Percentiles rank a stretch among this genome's conserved stretches.
Evolutionary conservation across 768 basidiomycete species (phyloP).

Genomic region (Gymnopilus dilepis): DNA sequence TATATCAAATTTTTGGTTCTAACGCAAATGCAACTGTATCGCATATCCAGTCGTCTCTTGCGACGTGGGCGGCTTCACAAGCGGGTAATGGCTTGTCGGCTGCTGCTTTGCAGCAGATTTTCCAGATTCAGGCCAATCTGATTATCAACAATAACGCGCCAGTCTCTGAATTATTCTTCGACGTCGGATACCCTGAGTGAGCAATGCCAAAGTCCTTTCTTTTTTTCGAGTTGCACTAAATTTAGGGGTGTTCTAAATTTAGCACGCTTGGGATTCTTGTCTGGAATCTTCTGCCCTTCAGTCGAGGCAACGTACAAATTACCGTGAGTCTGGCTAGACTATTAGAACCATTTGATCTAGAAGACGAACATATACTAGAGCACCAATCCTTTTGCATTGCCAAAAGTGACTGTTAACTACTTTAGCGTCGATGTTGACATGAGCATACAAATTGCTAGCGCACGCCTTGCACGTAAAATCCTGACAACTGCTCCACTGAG

Average conservation of each 20-base stretch:
- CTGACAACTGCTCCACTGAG: constrained; percentile 47
- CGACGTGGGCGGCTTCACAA: constrained; percentile 50
- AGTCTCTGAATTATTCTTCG: constrained; percentile 52
- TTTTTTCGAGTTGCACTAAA: background rate
- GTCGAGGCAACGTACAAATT: constrained; percentile 55
- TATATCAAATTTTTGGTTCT: constrained; percentile 50
- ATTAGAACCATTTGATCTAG: no score
- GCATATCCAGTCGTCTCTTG: constrained; percentile 43
- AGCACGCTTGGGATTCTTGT: constrained; percentile 53
- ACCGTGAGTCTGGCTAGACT: no score
- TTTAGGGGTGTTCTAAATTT: background rate
- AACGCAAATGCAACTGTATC: constrained; percentile 36
- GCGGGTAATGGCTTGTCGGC: constrained; percentile 44
- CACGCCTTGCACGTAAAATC: constrained; percentile 48
- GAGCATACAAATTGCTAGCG: constrained; percentile 53
- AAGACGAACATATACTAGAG: constrained; percentile 34
- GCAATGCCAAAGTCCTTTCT: constrained; percentile 23
- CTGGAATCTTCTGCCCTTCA: constrained; percentile 63
- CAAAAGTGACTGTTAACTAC: constrained; percentile 54
- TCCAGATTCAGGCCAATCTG: constrained; percentile 48
- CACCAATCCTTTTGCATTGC: constrained; percentile 51
- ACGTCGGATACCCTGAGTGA: constrained; percentile 51
- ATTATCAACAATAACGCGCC: constrained; percentile 55
- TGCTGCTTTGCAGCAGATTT: constrained; percentile 47
- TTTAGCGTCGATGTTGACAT: constrained; percentile 55